Conservation (phyloP, 129 eudicot genomes). For the Helianthus tuberosus region DNA sequence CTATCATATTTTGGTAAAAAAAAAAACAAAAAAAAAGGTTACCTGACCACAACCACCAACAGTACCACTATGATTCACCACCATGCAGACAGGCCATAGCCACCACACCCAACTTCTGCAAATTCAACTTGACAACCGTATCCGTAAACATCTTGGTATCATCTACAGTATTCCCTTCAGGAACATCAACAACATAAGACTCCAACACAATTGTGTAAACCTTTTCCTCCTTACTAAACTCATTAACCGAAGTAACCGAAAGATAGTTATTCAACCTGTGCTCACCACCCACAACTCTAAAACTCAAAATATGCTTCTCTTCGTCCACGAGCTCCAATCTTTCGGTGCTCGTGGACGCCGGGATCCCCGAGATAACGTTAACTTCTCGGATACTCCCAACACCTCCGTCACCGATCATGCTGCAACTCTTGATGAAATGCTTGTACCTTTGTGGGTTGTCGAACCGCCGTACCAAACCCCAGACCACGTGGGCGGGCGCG, state of each 20-base stretch:
- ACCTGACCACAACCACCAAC: conserved; percentile 13
- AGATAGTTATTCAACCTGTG: conserved; percentile 75
- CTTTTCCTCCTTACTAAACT: conserved; percentile 44
- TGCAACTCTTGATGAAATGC: conserved; percentile 90
- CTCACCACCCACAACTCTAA: conserved; percentile 88
- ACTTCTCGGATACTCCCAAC: conserved; percentile 82
- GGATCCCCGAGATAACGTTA: conserved; percentile 86
- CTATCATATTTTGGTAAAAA: conserved; percentile 10
- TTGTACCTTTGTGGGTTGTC: conserved; percentile 95
- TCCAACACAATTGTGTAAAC: conserved; percentile 79
- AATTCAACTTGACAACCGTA: conserved; percentile 85
- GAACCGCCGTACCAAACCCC: conserved; percentile 82
- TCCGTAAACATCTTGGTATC: conserved; percentile 96
- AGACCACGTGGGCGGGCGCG: conserved; percentile 71
- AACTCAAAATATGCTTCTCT: conserved; percentile 63
- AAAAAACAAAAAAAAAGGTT: neutral
- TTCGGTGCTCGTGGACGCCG: conserved; percentile 92
- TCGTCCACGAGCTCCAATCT: conserved; percentile 83
- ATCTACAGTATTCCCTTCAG: conserved; percentile 83
- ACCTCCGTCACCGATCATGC: conserved; percentile 63
- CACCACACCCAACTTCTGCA: conserved; percentile 80
- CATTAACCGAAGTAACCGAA: conserved; percentile 89
- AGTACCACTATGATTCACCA: conserved; percentile 16
- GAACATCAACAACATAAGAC: conserved; percentile 86
- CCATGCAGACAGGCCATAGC: conserved; percentile 67